phyloP scores from a whole-genome alignment of 164 flowering plant species.

The Warburgia ugandensis region DNA sequence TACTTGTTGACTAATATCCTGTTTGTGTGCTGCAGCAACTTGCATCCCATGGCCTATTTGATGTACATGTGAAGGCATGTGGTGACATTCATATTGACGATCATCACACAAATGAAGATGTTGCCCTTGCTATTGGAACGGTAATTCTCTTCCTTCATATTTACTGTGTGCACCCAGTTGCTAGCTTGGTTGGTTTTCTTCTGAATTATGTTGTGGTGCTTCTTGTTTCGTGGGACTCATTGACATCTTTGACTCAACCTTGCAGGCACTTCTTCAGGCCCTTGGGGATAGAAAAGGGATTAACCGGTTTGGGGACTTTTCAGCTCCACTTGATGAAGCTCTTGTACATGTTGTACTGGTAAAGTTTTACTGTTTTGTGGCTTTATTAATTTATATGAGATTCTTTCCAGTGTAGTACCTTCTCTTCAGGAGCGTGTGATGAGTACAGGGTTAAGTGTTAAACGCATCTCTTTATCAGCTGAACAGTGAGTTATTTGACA shows the following conservation, averaged over 20 bases:
- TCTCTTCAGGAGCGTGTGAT: neutral
- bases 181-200: neutral
- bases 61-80: constrained; percentile 77
- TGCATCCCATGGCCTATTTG: constrained; percentile 95
- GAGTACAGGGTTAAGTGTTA: too few relatives aligned
- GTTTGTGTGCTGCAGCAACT: constrained; percentile 57
- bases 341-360: constrained; percentile 88
- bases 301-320: constrained; percentile 89
- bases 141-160: constrained; percentile 23
- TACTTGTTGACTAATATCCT: neutral
- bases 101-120: constrained; percentile 98
- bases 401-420: neutral
- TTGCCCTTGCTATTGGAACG: constrained; percentile 97
- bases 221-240: neutral
- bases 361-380: constrained; percentile 7
- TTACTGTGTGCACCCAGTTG: neutral
- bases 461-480: too few relatives aligned
- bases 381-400: neutral
- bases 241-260: constrained; percentile 3
- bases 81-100: constrained; percentile 97
- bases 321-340: constrained; percentile 98
- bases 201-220: neutral
- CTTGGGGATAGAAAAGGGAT: constrained; percentile 95
- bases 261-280: constrained; percentile 78
- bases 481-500: too few relatives aligned